Evolutionary conservation across 1,139 yeast genomes (phyloP), one percentile per base, ranked within the genome.

Genomic region (Pichia sp.): DNA sequence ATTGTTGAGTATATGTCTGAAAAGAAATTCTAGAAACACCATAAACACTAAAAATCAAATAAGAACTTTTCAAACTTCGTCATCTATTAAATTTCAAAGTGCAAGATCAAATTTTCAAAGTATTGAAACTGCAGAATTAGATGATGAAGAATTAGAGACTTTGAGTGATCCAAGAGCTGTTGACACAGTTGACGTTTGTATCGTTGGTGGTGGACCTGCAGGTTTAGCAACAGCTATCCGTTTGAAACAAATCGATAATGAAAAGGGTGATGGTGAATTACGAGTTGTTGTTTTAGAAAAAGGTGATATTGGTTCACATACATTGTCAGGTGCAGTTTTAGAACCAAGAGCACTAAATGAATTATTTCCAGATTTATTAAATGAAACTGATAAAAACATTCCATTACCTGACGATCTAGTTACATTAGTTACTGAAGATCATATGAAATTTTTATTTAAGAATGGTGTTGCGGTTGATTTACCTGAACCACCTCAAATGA

Each of bases 151-250:
- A 49, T 70, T 70, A 54, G 79, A 68, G 36, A 57, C 71, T 5
- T 69, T 83, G 44, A 70, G 70, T 3, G 83, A 78, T 57, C 90
- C 85, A 57, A 74, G 98, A 54, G 95, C 87, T 11, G 79, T 76
- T 9, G 98, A 93, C 62, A 77, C 79, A 39, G 96, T 89, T 18
- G 99, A 93, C 67, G 95, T 93, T 22, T 87, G 96, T 63, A 89
- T 93, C 47, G 96, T 93, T 1, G 99, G 99, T 42, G 99, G 96
- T 44, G 99, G 99, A 0, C 98, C 98, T 5, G 95, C 98, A 1
- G 99, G 99, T 13, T 74, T 93, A 52, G 93, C 96, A 1, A 85
- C 99, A 1, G 99, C 98, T 16, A 93, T 93, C 58, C 79, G 80
- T 58, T 73, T 90, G 60, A 93, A 93, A 67, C 96, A 89, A 64